Percentiles rank a stretch among this genome's conserved stretches.
Conservation (phyloP, 345 rosid genomes). For the Salix viminalis region DNA sequence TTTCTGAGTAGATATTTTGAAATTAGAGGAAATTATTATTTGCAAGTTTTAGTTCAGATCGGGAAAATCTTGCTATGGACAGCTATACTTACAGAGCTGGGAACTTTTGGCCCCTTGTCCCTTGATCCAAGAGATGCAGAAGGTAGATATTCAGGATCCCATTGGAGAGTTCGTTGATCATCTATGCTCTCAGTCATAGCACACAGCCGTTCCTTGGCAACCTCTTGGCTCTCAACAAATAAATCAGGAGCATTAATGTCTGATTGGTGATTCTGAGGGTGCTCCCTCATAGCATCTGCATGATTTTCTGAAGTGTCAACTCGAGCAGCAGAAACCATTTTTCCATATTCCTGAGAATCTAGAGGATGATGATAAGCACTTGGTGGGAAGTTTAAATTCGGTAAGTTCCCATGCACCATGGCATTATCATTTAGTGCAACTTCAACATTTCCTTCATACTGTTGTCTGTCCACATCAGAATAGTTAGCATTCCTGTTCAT, state of each 20-base stretch:
- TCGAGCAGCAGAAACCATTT: conserved; percentile 31
- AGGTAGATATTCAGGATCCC: conserved; percentile 16
- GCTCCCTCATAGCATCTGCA: conserved; percentile 18
- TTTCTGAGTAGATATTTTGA: conserved; percentile 32
- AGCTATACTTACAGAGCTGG: conserved; percentile 38
- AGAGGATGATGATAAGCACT: conserved; percentile 15
- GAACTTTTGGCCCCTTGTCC: conserved; percentile 24
- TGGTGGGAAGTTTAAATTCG: conserved; percentile 25
- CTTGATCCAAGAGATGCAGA: conserved; percentile 13
- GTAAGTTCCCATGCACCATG: conserved; percentile 17
- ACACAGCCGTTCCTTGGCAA: conserved; percentile 3
- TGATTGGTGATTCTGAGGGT: conserved; percentile 24
- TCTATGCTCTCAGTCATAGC: conserved; percentile 2
- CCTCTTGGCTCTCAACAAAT: conserved; percentile 28
- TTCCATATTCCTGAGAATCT: conserved; percentile 37
- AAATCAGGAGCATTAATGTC: conserved; percentile 20
- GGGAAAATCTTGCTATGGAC: background rate
- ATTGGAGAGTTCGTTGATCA: conserved; percentile 22
- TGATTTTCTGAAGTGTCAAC: conserved; percentile 24
- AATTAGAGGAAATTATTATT: conserved; percentile 11
- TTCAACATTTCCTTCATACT: conserved; percentile 11
- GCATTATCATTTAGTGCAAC: conserved; percentile 14
- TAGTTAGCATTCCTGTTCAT: conserved; percentile 19
- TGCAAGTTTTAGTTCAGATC: conserved; percentile 3
- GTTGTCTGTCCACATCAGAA: conserved; percentile 22